These are phyloP conservation scores for Aspergillus ochraceus DNA, from an alignment of 2,329 filamentous ascomycete species.

Conservation along the genomic window DNA sequence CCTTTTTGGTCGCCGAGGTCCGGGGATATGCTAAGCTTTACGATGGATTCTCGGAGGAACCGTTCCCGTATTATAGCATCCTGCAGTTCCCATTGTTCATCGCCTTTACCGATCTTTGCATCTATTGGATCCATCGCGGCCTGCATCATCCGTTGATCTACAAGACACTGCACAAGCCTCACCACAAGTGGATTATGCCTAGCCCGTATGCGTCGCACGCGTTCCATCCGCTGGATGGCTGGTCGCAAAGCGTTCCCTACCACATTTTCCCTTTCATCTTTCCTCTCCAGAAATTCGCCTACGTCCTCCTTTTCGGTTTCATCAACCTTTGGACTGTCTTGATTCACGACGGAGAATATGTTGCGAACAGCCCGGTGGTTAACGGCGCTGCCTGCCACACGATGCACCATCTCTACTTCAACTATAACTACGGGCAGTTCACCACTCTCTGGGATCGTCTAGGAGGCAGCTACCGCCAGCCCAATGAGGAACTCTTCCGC, in stretches of 20 bases:
- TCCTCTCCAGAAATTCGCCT: conserved; percentile 87
- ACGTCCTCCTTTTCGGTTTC: conserved; percentile 81
- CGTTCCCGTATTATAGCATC: conserved; percentile 74
- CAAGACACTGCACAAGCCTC: conserved; percentile 90
- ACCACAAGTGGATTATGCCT: conserved; percentile 99
- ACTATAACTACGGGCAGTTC: conserved; percentile 94
- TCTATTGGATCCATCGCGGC: conserved; percentile 89
- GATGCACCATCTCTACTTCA: conserved; percentile 84
- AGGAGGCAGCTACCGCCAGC: conserved; percentile 81
- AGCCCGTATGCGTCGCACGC: conserved; percentile 90
- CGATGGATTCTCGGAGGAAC: conserved; percentile 72
- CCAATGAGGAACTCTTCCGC: conserved; percentile 80
- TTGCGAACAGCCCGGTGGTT: conserved; percentile 84
- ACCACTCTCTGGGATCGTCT: conserved; percentile 89
- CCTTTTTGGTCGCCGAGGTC: conserved; percentile 80
- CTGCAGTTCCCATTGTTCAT: conserved; percentile 87
- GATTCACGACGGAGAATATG: conserved; percentile 94
- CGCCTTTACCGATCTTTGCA: conserved; percentile 81
- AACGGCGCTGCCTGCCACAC: conserved; percentile 95
- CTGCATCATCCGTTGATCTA: conserved; percentile 80
- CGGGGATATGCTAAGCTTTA: conserved; percentile 86
- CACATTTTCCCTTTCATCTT: conserved; percentile 92
- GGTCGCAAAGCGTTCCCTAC: conserved; percentile 83
- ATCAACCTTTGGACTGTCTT: conserved; percentile 97
- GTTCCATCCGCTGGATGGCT: conserved; percentile 93